These are phyloP conservation scores for Petunia axillaris DNA, from an alignment of 257 asterid genomes.

Conservation along the genomic window DNA sequence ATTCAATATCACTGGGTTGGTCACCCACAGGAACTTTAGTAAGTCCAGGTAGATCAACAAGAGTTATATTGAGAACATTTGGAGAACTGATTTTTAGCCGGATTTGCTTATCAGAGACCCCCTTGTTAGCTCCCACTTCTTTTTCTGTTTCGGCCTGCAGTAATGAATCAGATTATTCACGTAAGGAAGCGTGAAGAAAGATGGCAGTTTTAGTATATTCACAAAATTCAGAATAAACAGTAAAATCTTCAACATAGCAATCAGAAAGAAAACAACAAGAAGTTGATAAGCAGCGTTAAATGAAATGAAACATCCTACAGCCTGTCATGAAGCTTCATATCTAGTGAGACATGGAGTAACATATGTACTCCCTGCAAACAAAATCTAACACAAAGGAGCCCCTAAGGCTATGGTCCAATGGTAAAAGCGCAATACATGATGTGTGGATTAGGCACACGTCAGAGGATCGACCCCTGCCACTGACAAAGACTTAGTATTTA, in stretches of 20 bases:
- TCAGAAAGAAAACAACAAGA: slow-evolving; percentile 4
- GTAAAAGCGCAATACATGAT: too few species aligned
- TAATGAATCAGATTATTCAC: neutral
- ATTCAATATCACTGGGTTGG: slow-evolving; percentile 95
- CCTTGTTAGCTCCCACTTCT: slow-evolving; percentile 86
- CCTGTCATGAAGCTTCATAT: slow-evolving; percentile 8
- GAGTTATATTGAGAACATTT: slow-evolving; percentile 89
- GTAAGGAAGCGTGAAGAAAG: neutral
- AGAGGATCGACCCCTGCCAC: too few species aligned
- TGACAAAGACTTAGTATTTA: too few species aligned
- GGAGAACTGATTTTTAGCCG: slow-evolving; percentile 89
- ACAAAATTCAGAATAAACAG: neutral
- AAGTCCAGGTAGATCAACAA: slow-evolving; percentile 95
- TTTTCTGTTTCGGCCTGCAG: slow-evolving; percentile 81
- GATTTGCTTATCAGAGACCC: slow-evolving; percentile 84
- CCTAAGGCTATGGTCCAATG: too few species aligned
- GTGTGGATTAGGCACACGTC: too few species aligned
- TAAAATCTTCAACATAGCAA: neutral
- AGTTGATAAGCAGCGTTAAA: neutral
- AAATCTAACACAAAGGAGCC: neutral
- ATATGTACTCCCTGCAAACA: neutral
- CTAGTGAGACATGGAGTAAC: neutral
- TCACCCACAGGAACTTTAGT: slow-evolving; percentile 98
- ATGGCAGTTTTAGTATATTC: neutral
- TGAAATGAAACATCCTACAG: neutral